Base-by-base conservation (phyloP, 495 filamentous ascomycete genomes). In the Xylaria intraflava region DNA sequence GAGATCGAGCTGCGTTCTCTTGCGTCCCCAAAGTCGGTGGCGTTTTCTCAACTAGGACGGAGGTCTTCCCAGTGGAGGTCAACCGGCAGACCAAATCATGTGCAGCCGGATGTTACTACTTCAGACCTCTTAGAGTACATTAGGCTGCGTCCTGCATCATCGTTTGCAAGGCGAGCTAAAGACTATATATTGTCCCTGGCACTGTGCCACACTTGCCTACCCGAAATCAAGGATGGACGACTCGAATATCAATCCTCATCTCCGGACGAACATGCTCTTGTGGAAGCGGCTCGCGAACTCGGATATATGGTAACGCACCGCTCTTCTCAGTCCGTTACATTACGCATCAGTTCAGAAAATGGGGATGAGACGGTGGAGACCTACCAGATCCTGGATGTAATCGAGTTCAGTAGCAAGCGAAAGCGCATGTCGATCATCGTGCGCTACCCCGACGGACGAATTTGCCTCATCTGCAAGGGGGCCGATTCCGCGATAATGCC, bases 351-450 rank as follows among this genome's bases (percentile, higher is more conserved):
- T 8, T 38, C 26, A 5, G 61, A 57, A 3, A 57, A 56, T 22
- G 70, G 58, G 22, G 72, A 70, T 22, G 63, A 77, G 22, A 57
- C 12, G 16, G 52, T 53, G 6, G 61, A 92, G 59, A 72, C 71
- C 1, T 95, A 92, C 61, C 78, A 92, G 58, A 76, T 95, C 12
- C 64, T 95, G 52, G 87, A 94, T 62, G 78, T 93, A 23, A 88
- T 96, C 57, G 90, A 95, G 62, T 96, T 96, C 58, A 91, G 88
- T 45, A 92, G 88, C 68, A 82, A 85, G 56, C 81, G 90, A 33
- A 96, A 96, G 69, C 78, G 90, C 57, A 95, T 95, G 90, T 92
- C 90, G 8, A 84, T 94, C 49, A 73, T 95, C 41, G 80, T 95
- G 3, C 84, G 87, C n/a, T 89, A 90, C 78, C 90, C 90, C 0